Evolutionary conservation across 2,329 filamentous ascomycete genomes (phyloP).

Genomic region (Fusarium falciforme): DNA sequence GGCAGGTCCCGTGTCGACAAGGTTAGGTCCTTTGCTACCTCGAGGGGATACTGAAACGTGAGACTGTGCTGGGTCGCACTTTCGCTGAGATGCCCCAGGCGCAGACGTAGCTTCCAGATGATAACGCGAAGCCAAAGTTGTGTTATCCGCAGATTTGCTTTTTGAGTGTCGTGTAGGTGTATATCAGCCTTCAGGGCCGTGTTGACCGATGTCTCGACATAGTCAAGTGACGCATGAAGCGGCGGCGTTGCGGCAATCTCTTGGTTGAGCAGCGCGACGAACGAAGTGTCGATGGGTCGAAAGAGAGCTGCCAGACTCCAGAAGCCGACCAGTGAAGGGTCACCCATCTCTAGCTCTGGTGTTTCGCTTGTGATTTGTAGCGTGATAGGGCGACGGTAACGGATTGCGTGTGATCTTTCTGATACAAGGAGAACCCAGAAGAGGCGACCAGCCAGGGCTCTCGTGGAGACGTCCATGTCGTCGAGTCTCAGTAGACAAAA

Average conservation of each 20-base stretch:
- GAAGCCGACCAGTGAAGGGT: constrained; percentile 51
- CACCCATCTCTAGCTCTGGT: constrained; percentile 46
- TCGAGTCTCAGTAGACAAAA: constrained; percentile 50
- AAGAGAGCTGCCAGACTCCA: constrained; percentile 56
- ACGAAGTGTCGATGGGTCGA: constrained; percentile 54
- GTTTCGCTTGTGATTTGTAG: constrained; percentile 54
- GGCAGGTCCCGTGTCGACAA: constrained; percentile 53
- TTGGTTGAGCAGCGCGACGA: constrained; percentile 55
- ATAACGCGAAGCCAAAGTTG: constrained; percentile 59
- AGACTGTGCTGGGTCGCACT: constrained; percentile 48
- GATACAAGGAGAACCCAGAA: constrained; percentile 59
- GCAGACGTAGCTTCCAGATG: constrained; percentile 58
- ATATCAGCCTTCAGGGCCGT: constrained; percentile 49
- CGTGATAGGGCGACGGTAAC: constrained; percentile 57
- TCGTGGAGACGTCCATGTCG: constrained; percentile 38
- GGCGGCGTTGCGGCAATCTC: constrained; percentile 49
- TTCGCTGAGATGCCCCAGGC: constrained; percentile 54
- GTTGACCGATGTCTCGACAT: constrained; percentile 52
- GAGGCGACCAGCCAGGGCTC: constrained; percentile 49
- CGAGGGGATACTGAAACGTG: constrained; percentile 57
- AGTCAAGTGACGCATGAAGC: constrained; percentile 48
- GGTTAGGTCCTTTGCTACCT: constrained; percentile 54
- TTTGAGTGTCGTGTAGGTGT: constrained; percentile 56
- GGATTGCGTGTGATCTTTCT: constrained; percentile 57
- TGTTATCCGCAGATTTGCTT: constrained; percentile 57